Percentiles rank a stretch among this genome's conserved stretches.
These are phyloP conservation scores for Nigrograna mackinnonii DNA, from an alignment of 2,329 filamentous ascomycete genomes.

Conservation along the genomic window DNA sequence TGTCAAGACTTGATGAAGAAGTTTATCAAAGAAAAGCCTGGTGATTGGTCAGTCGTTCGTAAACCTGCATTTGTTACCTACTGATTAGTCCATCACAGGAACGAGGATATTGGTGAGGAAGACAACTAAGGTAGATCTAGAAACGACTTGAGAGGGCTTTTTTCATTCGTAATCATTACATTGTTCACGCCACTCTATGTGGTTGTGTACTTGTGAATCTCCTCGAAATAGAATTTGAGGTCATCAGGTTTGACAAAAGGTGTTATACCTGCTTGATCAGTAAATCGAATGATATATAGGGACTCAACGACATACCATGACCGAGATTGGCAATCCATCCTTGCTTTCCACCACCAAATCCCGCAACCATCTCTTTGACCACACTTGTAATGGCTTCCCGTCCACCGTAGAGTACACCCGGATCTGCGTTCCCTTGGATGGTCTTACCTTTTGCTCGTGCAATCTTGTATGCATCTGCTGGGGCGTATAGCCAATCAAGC, in stretches of 20 bases:
- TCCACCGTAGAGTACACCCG: slow-evolving; percentile 87
- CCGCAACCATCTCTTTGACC: slow-evolving; percentile 84
- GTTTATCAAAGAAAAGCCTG: slow-evolving; percentile 74
- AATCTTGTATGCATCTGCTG: slow-evolving; percentile 78
- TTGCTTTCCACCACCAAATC: slow-evolving; percentile 81
- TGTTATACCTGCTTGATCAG: slow-evolving; percentile 73
- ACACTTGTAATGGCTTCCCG: slow-evolving; percentile 78
- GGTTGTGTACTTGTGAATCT: slow-evolving; percentile 66
- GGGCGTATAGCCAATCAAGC: slow-evolving; percentile 92
- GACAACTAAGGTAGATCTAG: slow-evolving; percentile 6
- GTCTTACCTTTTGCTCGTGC: slow-evolving; percentile 72
- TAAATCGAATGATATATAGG: background rate
- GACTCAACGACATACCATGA: slow-evolving; percentile 67
- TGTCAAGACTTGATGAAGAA: slow-evolving; percentile 71
- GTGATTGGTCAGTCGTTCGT: slow-evolving; percentile 62
- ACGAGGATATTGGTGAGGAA: slow-evolving; percentile 41
- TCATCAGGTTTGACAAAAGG: slow-evolving; percentile 93
- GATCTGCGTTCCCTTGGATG: slow-evolving; percentile 94
- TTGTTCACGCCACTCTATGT: slow-evolving; percentile 8
- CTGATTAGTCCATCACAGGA: slow-evolving; percentile 12
- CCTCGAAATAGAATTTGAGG: slow-evolving; percentile 90
- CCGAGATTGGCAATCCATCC: slow-evolving; percentile 98
- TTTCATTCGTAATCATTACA: background rate
- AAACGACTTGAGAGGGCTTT: background rate
- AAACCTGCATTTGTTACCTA: too few relatives aligned